Conservation (phyloP, 768 basidiomycete genomes). For the Cystofilobasidium bisporidii region DNA sequence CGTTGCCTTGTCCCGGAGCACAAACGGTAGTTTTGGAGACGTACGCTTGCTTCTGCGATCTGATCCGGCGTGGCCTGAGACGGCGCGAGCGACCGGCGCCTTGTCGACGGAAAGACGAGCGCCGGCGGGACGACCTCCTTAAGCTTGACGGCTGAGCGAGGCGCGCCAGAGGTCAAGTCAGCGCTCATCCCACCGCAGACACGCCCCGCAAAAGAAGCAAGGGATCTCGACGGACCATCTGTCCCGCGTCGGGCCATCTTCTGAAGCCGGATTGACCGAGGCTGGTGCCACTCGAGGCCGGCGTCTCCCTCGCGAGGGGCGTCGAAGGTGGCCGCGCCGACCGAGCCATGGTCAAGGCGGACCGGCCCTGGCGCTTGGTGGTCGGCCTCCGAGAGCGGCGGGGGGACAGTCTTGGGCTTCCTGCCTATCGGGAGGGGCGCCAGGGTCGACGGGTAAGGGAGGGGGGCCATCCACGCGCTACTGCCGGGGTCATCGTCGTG, state of each 20-base stretch:
- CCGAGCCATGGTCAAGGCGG: neutral
- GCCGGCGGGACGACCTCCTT: constrained; percentile 1
- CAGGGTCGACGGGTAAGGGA: neutral
- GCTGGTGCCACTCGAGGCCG: neutral
- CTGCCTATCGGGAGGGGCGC: neutral
- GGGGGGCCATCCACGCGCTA: neutral
- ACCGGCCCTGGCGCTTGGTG: constrained; percentile 4
- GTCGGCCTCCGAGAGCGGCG: neutral
- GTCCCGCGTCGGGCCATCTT: neutral
- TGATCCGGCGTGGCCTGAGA: constrained; percentile 35
- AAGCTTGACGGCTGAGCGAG: constrained; percentile 6
- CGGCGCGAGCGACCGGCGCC: constrained; percentile 22
- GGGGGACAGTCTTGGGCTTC: constrained; percentile 1
- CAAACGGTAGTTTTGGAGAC: neutral
- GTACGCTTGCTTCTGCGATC: neutral
- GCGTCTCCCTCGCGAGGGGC: neutral
- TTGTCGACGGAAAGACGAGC: constrained; percentile 28
- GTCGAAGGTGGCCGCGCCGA: neutral
- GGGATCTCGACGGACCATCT: neutral
- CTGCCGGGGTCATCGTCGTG: neutral
- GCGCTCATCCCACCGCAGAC: too few species aligned
- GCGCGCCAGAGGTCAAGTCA: neutral
- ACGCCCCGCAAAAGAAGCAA: too few species aligned
- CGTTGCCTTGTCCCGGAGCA: neutral
- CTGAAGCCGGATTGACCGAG: neutral